Evolutionary conservation across 1,139 yeast species (phyloP).

Genomic region (Diutina ranongensis): DNA sequence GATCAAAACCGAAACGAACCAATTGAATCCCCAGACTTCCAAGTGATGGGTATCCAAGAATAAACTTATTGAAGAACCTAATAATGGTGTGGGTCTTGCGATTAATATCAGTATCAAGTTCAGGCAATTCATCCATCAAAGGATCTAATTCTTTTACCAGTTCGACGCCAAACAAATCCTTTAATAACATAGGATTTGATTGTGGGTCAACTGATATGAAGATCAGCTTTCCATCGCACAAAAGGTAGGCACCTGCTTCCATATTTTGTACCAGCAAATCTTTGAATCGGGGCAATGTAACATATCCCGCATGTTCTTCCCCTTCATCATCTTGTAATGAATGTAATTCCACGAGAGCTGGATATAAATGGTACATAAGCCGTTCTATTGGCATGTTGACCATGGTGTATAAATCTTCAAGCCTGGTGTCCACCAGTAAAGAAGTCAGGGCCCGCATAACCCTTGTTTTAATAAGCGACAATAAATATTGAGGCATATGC

Average conservation of each 20-base stretch:
- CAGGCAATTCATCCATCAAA: conserved; percentile 56
- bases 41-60: conserved; percentile 20
- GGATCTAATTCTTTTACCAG: conserved; percentile 35
- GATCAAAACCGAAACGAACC: conserved; percentile 58
- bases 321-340: conserved; percentile 48
- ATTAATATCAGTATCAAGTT: conserved; percentile 57
- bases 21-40: conserved; percentile 41
- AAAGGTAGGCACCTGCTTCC: conserved; percentile 67
- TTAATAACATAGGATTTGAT: conserved; percentile 54
- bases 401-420: conserved; percentile 46
- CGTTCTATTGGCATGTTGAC: conserved; percentile 46
- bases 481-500: conserved; percentile 56
- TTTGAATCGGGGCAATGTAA: conserved; percentile 36
- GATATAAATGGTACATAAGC: conserved; percentile 62
- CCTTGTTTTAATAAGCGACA: conserved; percentile 58
- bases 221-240: conserved; percentile 58
- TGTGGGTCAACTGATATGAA: conserved; percentile 63
- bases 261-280: conserved; percentile 36
- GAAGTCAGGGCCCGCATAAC: conserved; percentile 45
- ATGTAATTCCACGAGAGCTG: conserved; percentile 70
- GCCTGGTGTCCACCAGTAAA: conserved; percentile 42
- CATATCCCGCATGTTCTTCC: conserved; percentile 22
- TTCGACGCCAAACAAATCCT: conserved; percentile 65
- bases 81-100: conserved; percentile 56
- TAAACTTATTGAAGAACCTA: conserved; percentile 31